phyloP scores from a whole-genome alignment of 139 green algal genomes.

The Nannochloris sp. region DNA sequence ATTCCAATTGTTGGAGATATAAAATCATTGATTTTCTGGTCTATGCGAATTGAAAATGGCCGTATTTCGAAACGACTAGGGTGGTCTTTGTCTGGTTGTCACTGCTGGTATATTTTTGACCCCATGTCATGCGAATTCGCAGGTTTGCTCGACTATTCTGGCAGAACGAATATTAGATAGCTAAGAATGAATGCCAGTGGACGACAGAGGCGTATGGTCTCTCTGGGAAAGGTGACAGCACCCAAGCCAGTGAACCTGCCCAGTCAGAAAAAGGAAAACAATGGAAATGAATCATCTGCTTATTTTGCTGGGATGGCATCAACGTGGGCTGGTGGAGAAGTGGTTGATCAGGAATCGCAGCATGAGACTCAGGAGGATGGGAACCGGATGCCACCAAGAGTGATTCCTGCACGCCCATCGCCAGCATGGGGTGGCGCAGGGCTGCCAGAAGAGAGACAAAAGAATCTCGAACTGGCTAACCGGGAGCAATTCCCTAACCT shows the following conservation, averaged over 20 bases:
- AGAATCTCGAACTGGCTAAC: constrained; percentile 14
- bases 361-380: not conserved
- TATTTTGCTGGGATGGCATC: constrained; percentile 21
- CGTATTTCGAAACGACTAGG: too few species aligned
- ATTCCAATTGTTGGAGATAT: too few species aligned
- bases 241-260: constrained; percentile 47
- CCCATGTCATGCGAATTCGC: too few species aligned
- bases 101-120: too few species aligned
- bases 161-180: too few species aligned
- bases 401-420: constrained; percentile 18
- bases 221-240: constrained; percentile 37
- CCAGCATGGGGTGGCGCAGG: constrained; percentile 28
- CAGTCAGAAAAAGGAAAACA: constrained; percentile 42
- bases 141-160: too few species aligned
- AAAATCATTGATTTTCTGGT: too few species aligned
- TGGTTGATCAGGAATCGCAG: not conserved
- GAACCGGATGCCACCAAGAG: constrained; percentile 9
- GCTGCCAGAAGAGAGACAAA: constrained; percentile 26
- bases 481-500: constrained; percentile 29
- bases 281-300: constrained; percentile 36
- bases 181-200: not conserved
- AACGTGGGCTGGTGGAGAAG: not conserved
- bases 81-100: too few species aligned
- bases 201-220: constrained; percentile 38
- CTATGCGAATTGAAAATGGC: too few species aligned